Base-by-base conservation (phyloP, 495 filamentous ascomycete species). In the Neurospora discreta region DNA sequence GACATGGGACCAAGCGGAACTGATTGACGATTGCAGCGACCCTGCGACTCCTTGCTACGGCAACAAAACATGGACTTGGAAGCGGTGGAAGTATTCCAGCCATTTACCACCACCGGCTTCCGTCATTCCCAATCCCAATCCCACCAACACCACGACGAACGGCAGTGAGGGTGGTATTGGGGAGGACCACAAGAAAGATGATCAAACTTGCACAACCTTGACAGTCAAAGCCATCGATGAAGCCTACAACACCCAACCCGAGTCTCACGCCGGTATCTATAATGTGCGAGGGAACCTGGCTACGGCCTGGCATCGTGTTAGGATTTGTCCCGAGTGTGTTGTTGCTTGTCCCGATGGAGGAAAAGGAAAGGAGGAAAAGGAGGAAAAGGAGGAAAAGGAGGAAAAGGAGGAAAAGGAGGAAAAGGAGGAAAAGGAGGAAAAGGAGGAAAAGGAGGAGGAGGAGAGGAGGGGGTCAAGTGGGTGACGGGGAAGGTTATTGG, bases 141-240 rank as follows among this genome's bases (percentile, higher is more conserved):
- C 40, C 15, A 41, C 0, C 3, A 41, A 1, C 38, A 39, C 38
- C 38, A 38, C 38, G 38, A 38, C 38, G 7, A 38, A 38, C 38
- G 38, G 5, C 7, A 1, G 38, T 7, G 7, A 8, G 38, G 38
- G 7, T 7, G 5, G 38, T 38, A 38, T 38, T 38, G 4, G 8
- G 38, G 38, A 38, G 5, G 38, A 38, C 1, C 2, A 33, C 2
- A 33, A 33, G 33, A 38, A 38, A 38, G 4, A 33, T 33, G 33
- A 38, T 38, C 7, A 38, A 38, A n/a, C 3, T 11, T 80, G 79
- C 77, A 78, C 84, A 23, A 83, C 81, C 23, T 72, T 88, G 10
- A 78, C 87, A 11, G 85, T 89, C 75, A 89, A 89, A 77, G 87
- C 87, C 30, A 83, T 82, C 23, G 87, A 89, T 75, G 85, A 87